Evolutionary conservation across 129 eudicot species (phyloP).

Genomic region (Dittrichia graveolens): DNA sequence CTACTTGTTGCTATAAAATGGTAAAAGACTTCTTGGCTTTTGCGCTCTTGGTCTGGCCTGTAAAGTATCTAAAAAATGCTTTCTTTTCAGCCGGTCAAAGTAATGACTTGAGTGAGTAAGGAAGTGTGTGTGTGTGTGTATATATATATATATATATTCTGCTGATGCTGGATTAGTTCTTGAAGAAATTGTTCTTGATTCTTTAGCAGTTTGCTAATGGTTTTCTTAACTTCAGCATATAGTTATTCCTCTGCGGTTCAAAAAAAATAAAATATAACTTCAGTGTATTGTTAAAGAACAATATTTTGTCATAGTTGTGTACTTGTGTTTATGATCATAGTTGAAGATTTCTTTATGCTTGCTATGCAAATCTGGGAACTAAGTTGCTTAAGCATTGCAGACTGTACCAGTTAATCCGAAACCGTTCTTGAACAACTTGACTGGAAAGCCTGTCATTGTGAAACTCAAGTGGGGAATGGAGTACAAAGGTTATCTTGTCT

Average conservation of each 20-base stretch:
- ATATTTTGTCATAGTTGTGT: background rate
- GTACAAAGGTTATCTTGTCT: constrained; percentile 85
- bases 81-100: no score
- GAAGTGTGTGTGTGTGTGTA: background rate
- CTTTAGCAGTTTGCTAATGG: constrained; percentile 10
- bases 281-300: no score
- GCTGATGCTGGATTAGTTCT: background rate
- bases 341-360: background rate
- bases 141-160: background rate
- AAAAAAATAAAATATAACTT: no score
- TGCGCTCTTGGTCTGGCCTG: no score
- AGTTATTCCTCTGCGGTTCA: no score
- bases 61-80: no score
- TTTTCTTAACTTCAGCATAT: background rate
- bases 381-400: constrained; percentile 40
- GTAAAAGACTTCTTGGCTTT: no score
- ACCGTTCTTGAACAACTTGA: constrained; percentile 86
- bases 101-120: no score
- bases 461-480: constrained; percentile 96
- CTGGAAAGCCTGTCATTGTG: constrained; percentile 82
- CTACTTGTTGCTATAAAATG: no score
- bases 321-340: background rate
- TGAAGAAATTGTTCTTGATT: constrained; percentile 10
- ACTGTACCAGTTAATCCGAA: constrained; percentile 84
- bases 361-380: constrained; percentile 10